Percentiles rank a stretch among this genome's conserved stretches.
Conservation (phyloP, 176 grass and related monocot species). For the Carex myosuroides region DNA sequence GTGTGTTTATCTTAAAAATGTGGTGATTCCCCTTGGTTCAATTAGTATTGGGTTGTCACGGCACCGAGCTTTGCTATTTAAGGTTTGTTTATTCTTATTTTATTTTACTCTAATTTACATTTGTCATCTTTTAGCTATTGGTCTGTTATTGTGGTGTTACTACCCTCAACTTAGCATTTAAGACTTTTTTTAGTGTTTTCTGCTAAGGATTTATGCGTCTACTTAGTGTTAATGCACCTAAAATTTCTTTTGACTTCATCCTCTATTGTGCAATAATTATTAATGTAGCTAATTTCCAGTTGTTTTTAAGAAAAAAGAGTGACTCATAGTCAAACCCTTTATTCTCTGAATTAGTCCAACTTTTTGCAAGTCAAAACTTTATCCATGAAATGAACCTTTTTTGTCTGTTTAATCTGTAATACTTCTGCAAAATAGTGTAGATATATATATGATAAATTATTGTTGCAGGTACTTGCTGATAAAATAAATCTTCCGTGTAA, state of each 20-base stretch:
- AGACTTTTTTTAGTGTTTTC: neutral
- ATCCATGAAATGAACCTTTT: neutral
- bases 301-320: neutral
- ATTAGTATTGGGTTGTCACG: constrained; percentile 69
- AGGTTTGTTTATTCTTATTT: constrained; percentile 43
- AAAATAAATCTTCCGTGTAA: constrained; percentile 86
- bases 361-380: constrained; percentile 4
- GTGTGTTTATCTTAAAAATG: constrained; percentile 34
- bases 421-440: neutral
- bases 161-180: neutral
- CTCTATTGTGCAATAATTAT: neutral
- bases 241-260: neutral
- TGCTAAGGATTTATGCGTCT: neutral
- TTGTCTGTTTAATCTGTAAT: neutral
- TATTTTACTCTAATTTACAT: constrained; percentile 8
- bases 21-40: constrained; percentile 73
- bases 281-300: constrained; percentile 9
- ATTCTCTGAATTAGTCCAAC: neutral
- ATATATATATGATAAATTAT: constrained; percentile 22
- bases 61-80: constrained; percentile 89
- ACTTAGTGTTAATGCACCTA: neutral
- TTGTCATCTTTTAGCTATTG: neutral
- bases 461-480: constrained; percentile 88
- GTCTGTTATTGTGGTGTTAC: neutral
- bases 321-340: constrained; percentile 1